Percentiles rank a stretch among this genome's conserved stretches.
phyloP scores from a whole-genome alignment of 176 grass and related monocot species.

The Hordeum marinum region DNA sequence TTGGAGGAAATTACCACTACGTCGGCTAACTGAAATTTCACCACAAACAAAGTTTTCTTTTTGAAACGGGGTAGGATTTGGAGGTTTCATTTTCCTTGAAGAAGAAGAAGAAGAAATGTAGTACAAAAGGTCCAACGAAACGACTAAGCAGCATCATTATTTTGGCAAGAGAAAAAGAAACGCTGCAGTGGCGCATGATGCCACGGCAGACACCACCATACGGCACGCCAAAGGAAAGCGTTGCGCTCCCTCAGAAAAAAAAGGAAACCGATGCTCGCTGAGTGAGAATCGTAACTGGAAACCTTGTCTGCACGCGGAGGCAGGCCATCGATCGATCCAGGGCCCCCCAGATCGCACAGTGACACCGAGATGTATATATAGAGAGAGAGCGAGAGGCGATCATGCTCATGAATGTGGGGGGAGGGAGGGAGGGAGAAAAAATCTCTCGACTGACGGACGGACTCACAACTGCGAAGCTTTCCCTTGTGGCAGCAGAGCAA shows the following conservation, averaged over 20 bases:
- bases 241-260: background rate
- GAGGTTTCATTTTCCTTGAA: background rate
- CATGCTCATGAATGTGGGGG: background rate
- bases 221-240: background rate
- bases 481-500: background rate
- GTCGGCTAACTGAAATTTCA: background rate
- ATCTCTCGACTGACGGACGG: background rate
- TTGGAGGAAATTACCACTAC: no score
- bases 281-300: background rate
- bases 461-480: background rate
- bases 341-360: background rate
- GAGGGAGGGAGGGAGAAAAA: background rate
- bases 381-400: background rate
- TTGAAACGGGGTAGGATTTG: background rate
- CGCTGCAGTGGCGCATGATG: background rate
- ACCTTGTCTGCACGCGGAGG: slow-evolving; percentile 9
- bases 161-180: no score
- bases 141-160: no score
- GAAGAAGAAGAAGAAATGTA: no score
- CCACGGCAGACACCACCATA: background rate
- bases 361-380: background rate
- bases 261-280: background rate
- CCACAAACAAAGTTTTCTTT: no score
- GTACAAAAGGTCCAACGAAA: no score
- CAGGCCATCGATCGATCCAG: background rate